Evolutionary conservation across 305 asterid genomes (phyloP).

Genomic region (Andrographis paniculata): DNA sequence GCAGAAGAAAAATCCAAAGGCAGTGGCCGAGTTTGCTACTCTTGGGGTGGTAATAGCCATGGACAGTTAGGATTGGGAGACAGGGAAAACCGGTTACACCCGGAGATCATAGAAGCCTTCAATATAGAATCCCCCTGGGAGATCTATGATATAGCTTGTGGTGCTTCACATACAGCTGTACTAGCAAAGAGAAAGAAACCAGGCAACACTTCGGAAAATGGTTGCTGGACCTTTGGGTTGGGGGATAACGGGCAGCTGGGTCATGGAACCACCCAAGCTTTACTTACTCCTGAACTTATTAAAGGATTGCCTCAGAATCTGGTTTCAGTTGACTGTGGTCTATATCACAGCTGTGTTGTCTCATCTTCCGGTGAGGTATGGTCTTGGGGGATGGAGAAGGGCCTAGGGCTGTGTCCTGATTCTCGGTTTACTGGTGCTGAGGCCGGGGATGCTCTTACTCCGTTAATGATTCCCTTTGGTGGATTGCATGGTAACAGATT

Average conservation of each 20-base stretch:
- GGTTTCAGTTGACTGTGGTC: conserved; percentile 71
- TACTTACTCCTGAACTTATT: conserved; percentile 47
- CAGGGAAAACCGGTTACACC: conserved; percentile 43
- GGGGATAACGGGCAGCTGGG: conserved; percentile 95
- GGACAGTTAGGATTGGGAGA: conserved; percentile 94
- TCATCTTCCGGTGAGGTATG: conserved; percentile 81
- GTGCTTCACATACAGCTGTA: conserved; percentile 76
- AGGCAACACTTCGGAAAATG: conserved; percentile 41
- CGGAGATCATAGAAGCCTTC: conserved; percentile 51
- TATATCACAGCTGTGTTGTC: conserved; percentile 72
- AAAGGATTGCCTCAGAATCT: conserved; percentile 43
- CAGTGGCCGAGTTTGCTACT: conserved; percentile 59
- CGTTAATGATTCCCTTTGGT: conserved; percentile 34
- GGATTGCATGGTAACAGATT: conserved; percentile 35
- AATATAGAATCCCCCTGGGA: conserved; percentile 49
- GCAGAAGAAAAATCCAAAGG: conserved; percentile 55
- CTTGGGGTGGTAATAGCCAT: conserved; percentile 81
- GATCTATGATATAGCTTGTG: conserved; percentile 72
- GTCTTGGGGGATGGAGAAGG: conserved; percentile 99
- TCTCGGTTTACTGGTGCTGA: conserved; percentile 57
- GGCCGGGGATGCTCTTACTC: conserved; percentile 75
- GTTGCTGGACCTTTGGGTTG: conserved; percentile 84
- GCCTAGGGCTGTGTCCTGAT: conserved; percentile 83
- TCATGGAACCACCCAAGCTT: conserved; percentile 60
- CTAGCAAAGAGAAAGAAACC: conserved; percentile 48